Base-by-base conservation (phyloP, 1,284 basidiomycete genomes). In the Apiotrichum porosum region DNA sequence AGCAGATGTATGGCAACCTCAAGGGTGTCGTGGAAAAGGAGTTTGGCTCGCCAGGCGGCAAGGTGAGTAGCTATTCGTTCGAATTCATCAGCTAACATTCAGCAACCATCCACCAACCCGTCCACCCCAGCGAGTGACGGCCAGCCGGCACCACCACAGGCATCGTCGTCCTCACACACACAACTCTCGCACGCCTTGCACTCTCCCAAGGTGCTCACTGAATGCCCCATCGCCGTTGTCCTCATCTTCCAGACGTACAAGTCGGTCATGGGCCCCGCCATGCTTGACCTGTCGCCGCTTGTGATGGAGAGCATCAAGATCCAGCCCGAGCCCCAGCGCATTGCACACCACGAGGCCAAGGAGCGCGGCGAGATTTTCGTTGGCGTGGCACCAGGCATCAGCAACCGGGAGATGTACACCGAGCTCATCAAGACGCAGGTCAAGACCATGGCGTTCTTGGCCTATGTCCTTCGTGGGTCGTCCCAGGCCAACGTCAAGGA, bases 361-460 rank as follows among this genome's bases (percentile, higher is more conserved):
- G 59, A 88, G 80, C 83, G 86, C 77, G 78, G 76, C 13, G 80
- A 83, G 35, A 80, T 85, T 42, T 97, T 91, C 83, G 81, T 88
- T 21, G 94, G 93, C 19, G 86, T 95, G 69, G 82, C 91, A 1
- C 73, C 73, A 9, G 77, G 77, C 22, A 84, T 91, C 45, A 82
- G 80, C 62, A 95, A 97, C 67, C 70, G 82, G 9, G 77, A 81
- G 31, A 79, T 86, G 32, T 98, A 93, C 72, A 80, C 82, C 21
- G 94, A 97, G 66, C 85, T 97, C 60, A 83, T 97, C 57, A 83
- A 83, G 47, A 87, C 91, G 0, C 94, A 99, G 72, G 88, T 95
- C 66, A 98, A 93, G 88, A 86, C 90, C 58, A 83, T 97, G 70
- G 93, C 91, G 5, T 97, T 92, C 69, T 77, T 97, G 37, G 89